These are phyloP conservation scores for Chlamydomonas sp. DNA, from an alignment of 139 green algal genomes.

Conservation along the genomic window DNA sequence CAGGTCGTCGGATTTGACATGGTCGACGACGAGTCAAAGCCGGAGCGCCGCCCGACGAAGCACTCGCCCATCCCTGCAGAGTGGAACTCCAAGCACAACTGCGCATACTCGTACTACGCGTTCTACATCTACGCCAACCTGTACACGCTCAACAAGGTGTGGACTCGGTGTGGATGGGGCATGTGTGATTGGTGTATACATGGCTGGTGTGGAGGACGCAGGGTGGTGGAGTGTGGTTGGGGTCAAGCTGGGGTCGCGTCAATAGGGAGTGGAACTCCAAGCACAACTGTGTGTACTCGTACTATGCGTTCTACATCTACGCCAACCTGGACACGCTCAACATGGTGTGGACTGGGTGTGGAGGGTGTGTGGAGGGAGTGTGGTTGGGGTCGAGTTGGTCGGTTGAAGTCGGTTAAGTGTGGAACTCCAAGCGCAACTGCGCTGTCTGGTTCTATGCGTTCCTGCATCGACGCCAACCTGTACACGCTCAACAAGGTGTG, in stretches of 20 bases:
- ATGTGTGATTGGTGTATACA: too few species aligned
- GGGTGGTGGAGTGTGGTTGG: too few species aligned
- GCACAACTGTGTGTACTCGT: slow-evolving; percentile 88
- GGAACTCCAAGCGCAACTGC: slow-evolving; percentile 79
- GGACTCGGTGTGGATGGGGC: too few species aligned
- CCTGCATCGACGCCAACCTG: slow-evolving; percentile 98
- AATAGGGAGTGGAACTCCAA: slow-evolving; percentile 77
- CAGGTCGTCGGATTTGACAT: slow-evolving; percentile 97
- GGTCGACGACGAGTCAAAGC: slow-evolving; percentile 98
- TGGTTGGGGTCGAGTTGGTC: too few species aligned
- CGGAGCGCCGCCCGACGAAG: slow-evolving; percentile 92
- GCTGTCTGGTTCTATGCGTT: slow-evolving; percentile 96
- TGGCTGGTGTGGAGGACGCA: too few species aligned
- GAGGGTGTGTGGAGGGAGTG: too few species aligned
- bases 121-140: slow-evolving; percentile 99
- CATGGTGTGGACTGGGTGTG: too few species aligned
- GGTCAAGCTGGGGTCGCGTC: too few species aligned
- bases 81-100: slow-evolving; percentile 81
- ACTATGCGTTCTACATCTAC: slow-evolving; percentile 98
- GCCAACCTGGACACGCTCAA: slow-evolving; percentile 93
- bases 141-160: slow-evolving; percentile 79
- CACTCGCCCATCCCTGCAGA: slow-evolving; percentile 74
- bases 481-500: slow-evolving; percentile 79
- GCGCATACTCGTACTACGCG: slow-evolving; percentile 92
- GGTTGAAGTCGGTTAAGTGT: slow-evolving; percentile 67